phyloP scores from a whole-genome alignment of 768 basidiomycete genomes.

The Mycena polygramma region DNA sequence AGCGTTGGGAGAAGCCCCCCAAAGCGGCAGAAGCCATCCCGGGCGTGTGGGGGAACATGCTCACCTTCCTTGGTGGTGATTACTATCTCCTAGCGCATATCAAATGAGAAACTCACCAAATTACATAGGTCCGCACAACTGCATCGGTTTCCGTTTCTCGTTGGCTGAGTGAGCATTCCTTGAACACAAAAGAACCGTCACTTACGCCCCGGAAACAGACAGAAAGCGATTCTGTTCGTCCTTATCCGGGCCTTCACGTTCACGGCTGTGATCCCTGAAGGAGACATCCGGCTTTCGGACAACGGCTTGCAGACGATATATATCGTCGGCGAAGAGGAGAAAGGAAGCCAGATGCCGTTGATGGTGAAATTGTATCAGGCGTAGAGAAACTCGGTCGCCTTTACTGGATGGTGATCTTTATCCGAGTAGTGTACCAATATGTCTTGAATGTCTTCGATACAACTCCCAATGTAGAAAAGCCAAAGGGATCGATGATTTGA shows the following conservation, averaged over 20 bases:
- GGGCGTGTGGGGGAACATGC: constrained; percentile 54
- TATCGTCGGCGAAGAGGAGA: constrained; percentile 1
- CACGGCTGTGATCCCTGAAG: constrained; percentile 44
- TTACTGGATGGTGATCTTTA: too few species aligned
- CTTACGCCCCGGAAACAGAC: constrained; percentile 25
- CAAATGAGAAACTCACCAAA: not conserved
- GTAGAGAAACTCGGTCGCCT: not conserved
- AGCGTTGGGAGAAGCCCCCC: constrained; percentile 59
- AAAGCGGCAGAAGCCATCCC: constrained; percentile 49
- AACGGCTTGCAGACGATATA: not conserved
- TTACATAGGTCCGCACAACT: constrained; percentile 47
- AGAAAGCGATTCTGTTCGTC: constrained; percentile 50
- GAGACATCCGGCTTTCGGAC: constrained; percentile 37
- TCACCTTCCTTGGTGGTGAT: constrained; percentile 41
- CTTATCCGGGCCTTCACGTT: constrained; percentile 52
- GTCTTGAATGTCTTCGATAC: too few species aligned
- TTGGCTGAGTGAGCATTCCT: constrained; percentile 47
- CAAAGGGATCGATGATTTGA: too few species aligned
- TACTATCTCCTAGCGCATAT: not conserved
- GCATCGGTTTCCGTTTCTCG: constrained; percentile 53
- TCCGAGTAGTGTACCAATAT: too few species aligned
- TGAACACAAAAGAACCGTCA: not conserved
- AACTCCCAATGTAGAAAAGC: too few species aligned
- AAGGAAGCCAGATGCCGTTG: constrained; percentile 27
- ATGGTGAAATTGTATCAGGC: constrained; percentile 12